Percentiles rank a stretch among this genome's conserved stretches.
Conservation (phyloP, 441 rosid genomes). For the Manihot esculenta region DNA sequence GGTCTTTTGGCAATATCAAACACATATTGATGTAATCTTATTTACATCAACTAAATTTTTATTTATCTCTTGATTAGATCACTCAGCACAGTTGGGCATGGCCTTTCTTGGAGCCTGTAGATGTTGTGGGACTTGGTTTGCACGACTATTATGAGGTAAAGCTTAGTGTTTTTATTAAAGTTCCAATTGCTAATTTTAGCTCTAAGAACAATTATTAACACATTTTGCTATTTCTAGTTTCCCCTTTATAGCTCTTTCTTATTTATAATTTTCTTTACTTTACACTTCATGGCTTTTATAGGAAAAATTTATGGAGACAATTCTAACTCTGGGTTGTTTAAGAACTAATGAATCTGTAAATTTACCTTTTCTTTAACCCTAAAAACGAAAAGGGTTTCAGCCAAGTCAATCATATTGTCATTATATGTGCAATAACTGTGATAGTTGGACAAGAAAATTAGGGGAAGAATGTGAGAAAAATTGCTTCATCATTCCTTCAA, state of each 20-base stretch:
- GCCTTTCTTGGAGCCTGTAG: constrained; percentile 90
- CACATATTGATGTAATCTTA: background rate
- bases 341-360: background rate
- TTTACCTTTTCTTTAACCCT: background rate
- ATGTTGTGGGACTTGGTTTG: constrained; percentile 76
- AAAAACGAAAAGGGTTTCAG: background rate
- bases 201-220: too few species aligned
- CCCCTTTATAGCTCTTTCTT: background rate
- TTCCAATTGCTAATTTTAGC: background rate
- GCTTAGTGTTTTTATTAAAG: background rate
- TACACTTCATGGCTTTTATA: background rate
- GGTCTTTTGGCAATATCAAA: background rate
- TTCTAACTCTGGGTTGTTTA: background rate
- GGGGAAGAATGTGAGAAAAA: too few species aligned
- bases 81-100: constrained; percentile 85
- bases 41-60: background rate
- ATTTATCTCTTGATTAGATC: constrained; percentile 39
- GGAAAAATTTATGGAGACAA: background rate
- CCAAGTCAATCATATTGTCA: background rate
- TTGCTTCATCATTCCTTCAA: too few species aligned
- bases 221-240: background rate
- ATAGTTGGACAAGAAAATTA: too few species aligned
- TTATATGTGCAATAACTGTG: too few species aligned
- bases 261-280: background rate
- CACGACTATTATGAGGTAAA: constrained; percentile 78